A percentile compares a stretch with the other conserved stretches of the same genome.
These are phyloP conservation scores for Escovopsis sp. DNA, from an alignment of 2,329 filamentous ascomycete species.

Conservation along the genomic window DNA sequence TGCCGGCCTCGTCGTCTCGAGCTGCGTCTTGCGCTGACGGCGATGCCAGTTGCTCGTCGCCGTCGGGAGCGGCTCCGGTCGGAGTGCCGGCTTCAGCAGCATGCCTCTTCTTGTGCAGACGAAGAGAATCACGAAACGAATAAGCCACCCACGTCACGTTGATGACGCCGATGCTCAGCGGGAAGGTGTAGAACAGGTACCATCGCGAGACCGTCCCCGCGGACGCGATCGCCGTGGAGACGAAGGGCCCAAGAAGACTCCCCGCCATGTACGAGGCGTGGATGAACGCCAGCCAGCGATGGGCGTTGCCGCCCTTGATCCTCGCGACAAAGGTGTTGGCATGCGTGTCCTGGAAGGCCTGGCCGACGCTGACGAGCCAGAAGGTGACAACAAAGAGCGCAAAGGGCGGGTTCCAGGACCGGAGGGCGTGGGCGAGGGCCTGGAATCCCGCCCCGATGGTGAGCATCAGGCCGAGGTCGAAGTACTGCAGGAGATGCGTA, in stretches of 20 bases:
- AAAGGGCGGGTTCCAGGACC: slow-evolving; percentile 43
- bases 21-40: neutral
- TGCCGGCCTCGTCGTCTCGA: neutral
- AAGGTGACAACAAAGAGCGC: slow-evolving; percentile 42
- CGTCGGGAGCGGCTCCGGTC: slow-evolving; percentile 1
- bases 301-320: slow-evolving; percentile 26
- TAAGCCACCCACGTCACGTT: slow-evolving; percentile 33
- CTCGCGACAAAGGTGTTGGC: slow-evolving; percentile 46
- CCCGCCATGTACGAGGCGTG: slow-evolving; percentile 48
- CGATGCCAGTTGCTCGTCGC: neutral
- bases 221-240: slow-evolving; percentile 34
- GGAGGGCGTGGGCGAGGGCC: slow-evolving; percentile 35
- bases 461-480: slow-evolving; percentile 43
- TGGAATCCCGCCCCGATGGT: slow-evolving; percentile 41
- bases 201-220: slow-evolving; percentile 24
- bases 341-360: slow-evolving; percentile 49
- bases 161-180: slow-evolving; percentile 34
- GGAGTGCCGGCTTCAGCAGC: neutral
- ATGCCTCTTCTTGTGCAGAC: slow-evolving; percentile 11
- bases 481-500: slow-evolving; percentile 33
- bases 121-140: slow-evolving; percentile 35
- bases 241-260: slow-evolving; percentile 41
- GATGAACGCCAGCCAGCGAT: slow-evolving; percentile 48
- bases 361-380: slow-evolving; percentile 41
- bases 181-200: slow-evolving; percentile 42